phyloP scores from a whole-genome alignment of 805 yeast species.

The Saccharomycopsis schoenii region DNA sequence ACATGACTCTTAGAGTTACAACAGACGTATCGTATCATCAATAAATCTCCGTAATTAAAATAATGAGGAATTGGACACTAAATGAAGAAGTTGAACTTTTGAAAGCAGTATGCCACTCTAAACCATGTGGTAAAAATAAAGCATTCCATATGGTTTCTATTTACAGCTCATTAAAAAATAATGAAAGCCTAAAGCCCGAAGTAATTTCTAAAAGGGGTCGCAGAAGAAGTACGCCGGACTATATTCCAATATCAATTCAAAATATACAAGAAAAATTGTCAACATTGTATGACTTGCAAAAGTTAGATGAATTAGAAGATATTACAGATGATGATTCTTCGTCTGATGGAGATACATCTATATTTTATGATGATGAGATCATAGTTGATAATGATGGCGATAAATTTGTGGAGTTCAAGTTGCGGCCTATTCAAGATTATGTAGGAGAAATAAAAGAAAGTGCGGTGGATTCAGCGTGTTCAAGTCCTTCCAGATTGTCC shows the following conservation, averaged over 20 bases:
- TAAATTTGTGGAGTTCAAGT: constrained; percentile 10
- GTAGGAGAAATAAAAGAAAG: neutral
- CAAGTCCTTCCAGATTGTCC: constrained; percentile 12
- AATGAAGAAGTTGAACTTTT: constrained; percentile 17
- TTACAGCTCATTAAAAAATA: constrained; percentile 2
- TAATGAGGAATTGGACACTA: constrained; percentile 15
- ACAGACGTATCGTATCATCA: neutral
- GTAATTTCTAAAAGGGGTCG: neutral
- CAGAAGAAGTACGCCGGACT: neutral
- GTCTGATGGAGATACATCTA: neutral
- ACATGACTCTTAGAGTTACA: no score
- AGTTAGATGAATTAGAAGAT: constrained; percentile 46
- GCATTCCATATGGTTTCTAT: constrained; percentile 17
- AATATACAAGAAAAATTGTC: constrained; percentile 52
- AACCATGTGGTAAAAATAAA: constrained; percentile 18
- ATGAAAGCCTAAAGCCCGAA: neutral
- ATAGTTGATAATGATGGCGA: constrained; percentile 13
- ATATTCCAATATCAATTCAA: constrained; percentile 27
- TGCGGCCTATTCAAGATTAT: constrained; percentile 9
- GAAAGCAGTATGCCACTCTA: constrained; percentile 16
- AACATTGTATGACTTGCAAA: constrained; percentile 44
- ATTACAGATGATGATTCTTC: constrained; percentile 22
- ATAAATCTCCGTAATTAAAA: no score
- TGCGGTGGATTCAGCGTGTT: constrained; percentile 13
- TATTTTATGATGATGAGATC: neutral